Base-by-base conservation (phyloP, 2,329 filamentous ascomycete species). In the Stagonosporopsis chrysanthemi region DNA sequence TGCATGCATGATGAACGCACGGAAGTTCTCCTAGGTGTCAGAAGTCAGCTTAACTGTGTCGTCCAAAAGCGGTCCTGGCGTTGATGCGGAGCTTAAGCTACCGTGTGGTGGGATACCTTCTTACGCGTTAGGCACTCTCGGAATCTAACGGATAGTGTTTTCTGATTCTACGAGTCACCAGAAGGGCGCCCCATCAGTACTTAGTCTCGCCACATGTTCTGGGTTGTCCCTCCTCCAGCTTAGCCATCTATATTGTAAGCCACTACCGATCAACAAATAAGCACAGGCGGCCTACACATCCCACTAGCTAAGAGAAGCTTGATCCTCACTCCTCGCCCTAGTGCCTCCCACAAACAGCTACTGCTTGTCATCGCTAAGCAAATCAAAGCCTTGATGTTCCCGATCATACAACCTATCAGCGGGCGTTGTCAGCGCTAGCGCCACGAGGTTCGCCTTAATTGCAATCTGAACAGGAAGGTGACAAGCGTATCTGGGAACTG, bases 391-490 rank as follows among this genome's bases (percentile, higher is more conserved):
- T 33, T 38, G 44, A 47, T 8, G 3, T 31, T 15, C 31, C 44
- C 24, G 45, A n/a, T 22, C 35, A 22, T 22, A 19, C 36, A 41
- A 31, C 15, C 28, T 1, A 41, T 24, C 36, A 24, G 46, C 46
- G 38, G 17, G 9, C 17, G 19, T 41, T n/a, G 46, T 49, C 36
- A 41, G 46, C 46, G 17, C 46, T 49, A 49, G 26, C 17, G 24
- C 35, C 46, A 24, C 46, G 38, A 41, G 19, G 46, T 22, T 33
- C 12, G 46, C 46, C 26, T 41, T 17, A 41, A 40, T 11, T n/a
- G 17, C 38, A 49, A 24, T 36, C 46, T 41, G n/a, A 49, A 49
- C 36, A 41, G 12, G 46, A 49, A 49, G 46, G 46, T 49, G 46
- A 49, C 28, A 49, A 41, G 26, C 26, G 26, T 8, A 33, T n/a